Evolutionary conservation across 495 filamentous ascomycete species (phyloP).

Genomic region (Mycothermus thermophilus): DNA sequence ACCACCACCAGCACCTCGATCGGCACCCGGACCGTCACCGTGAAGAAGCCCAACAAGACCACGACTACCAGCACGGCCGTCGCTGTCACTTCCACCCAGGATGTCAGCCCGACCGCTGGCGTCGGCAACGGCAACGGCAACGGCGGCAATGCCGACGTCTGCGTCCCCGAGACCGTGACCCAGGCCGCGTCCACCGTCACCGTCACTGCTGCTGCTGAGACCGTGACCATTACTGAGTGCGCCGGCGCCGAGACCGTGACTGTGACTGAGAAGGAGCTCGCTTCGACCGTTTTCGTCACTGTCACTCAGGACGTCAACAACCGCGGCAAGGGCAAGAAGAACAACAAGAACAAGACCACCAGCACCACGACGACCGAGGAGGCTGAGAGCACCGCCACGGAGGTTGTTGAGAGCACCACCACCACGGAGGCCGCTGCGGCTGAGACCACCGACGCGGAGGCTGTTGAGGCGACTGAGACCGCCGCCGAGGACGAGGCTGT

Average conservation of each 20-base stretch:
- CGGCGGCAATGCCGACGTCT: slow-evolving; percentile 1
- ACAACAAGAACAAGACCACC: slow-evolving; percentile 2
- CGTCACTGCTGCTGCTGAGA: slow-evolving; percentile 18
- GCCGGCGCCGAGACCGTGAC: too few relatives aligned
- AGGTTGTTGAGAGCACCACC: background rate
- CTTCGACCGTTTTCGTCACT: slow-evolving; percentile 28
- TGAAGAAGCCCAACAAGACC: slow-evolving; percentile 10
- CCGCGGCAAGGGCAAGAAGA: slow-evolving; percentile 3
- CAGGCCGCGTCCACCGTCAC: slow-evolving; percentile 22
- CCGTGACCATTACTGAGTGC: too few relatives aligned
- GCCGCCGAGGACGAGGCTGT: background rate
- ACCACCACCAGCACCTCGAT: slow-evolving; percentile 23
- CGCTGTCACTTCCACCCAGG: slow-evolving; percentile 7
- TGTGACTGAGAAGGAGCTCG: slow-evolving; percentile 21
- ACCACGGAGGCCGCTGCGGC: slow-evolving; percentile 2
- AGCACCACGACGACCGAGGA: slow-evolving; percentile 6
- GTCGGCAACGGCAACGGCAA: slow-evolving; percentile 16
- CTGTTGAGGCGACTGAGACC: background rate
- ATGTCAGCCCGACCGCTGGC: too few relatives aligned
- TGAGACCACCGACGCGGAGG: slow-evolving; percentile 3
- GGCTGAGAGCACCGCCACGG: background rate
- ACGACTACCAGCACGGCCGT: slow-evolving; percentile 8
- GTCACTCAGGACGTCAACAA: slow-evolving; percentile 3
- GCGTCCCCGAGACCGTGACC: slow-evolving; percentile 17
- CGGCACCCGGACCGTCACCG: slow-evolving; percentile 29